Base-by-base conservation (phyloP, 1,284 basidiomycete species). In the Fomitopsis betulina region DNA sequence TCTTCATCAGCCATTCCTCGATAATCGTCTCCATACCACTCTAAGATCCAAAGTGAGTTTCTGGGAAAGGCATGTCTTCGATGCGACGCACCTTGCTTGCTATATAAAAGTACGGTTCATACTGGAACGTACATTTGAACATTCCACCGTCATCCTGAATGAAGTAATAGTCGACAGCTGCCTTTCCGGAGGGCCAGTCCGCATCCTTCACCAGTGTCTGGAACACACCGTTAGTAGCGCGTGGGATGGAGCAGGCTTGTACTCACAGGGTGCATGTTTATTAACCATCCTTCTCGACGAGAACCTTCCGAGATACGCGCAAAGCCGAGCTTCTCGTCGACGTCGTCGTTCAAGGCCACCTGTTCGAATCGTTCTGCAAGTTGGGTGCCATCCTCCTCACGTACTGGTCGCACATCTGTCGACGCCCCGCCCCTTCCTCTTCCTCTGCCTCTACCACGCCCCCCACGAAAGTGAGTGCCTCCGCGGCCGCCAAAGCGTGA, bases 181-280 rank as follows among this genome's bases (percentile, higher is more conserved):
- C 91, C 63, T 86, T 88, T 17, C 94, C 94, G 13, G 83, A 83
- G 7, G 90, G 81, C 76, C 87, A 87, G 47, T 91, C 87, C 2
- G 91, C 76, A 67, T 96, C 94, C 71, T 93, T 91, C 19, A 97
- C 72, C 5, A 97, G 75, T 0, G 94, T 98, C 86, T 94, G 53
- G 5, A 53, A 27, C 3, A 27, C 3, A 35, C 13, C 49, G 35
- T 55, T 23, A 61, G 53, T 10, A 42, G 17, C 12, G 1, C 17
- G 39, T 23, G 33, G 39, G 0, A 5, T n/a, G 15, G 35, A 43
- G 21, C 12, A 19, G 9, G 1, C 17, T 42, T 6, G 19, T 9
- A 78, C 90, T 67, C 69, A 94, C 93, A 58, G 96, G 93, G 72
- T 97, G 96, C 96, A 99, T 99, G 72, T 98, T 98, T 61, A 99